These are phyloP conservation scores for Fraxinus sp. DNA, from an alignment of 305 asterid species.

Conservation along the genomic window DNA sequence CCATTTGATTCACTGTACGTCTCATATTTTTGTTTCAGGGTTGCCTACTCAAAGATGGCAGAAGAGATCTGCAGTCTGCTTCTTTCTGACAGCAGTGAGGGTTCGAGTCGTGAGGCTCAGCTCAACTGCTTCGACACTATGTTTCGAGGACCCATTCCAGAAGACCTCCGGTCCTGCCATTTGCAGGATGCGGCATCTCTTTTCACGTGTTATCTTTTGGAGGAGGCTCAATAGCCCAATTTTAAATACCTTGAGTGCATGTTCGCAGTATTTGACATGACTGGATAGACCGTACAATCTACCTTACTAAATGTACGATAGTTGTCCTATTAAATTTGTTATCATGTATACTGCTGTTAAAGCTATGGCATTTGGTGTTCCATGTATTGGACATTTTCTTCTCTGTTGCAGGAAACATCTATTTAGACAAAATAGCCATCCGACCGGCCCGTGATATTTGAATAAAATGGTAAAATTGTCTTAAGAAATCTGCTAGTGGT, in stretches of 20 bases:
- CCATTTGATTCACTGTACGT: neutral
- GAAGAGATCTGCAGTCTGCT: constrained; percentile 74
- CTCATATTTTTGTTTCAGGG: constrained; percentile 45
- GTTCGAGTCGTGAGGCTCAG: constrained; percentile 51
- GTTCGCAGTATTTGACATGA: neutral
- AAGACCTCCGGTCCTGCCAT: constrained; percentile 63
- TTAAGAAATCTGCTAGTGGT: too few species aligned
- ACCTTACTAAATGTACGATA: neutral
- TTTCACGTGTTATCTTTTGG: constrained; percentile 57
- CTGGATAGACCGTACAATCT: neutral
- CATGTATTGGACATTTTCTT: neutral
- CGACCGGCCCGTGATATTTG: too few species aligned
- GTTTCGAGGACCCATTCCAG: constrained; percentile 65
- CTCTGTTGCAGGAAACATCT: constrained; percentile 2
- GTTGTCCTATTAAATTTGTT: constrained; percentile 13
- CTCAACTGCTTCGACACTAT: constrained; percentile 64
- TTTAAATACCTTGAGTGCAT: neutral
- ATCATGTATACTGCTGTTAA: neutral
- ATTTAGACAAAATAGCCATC: too few species aligned
- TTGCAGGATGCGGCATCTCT: constrained; percentile 71
- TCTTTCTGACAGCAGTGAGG: constrained; percentile 49
- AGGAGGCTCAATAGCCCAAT: constrained; percentile 35
- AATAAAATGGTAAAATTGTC: too few species aligned
- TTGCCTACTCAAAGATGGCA: constrained; percentile 84
- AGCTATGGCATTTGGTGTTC: neutral